phyloP scores from a whole-genome alignment of 1,139 yeast genomes.

The Suhomyces chickasaworum region DNA sequence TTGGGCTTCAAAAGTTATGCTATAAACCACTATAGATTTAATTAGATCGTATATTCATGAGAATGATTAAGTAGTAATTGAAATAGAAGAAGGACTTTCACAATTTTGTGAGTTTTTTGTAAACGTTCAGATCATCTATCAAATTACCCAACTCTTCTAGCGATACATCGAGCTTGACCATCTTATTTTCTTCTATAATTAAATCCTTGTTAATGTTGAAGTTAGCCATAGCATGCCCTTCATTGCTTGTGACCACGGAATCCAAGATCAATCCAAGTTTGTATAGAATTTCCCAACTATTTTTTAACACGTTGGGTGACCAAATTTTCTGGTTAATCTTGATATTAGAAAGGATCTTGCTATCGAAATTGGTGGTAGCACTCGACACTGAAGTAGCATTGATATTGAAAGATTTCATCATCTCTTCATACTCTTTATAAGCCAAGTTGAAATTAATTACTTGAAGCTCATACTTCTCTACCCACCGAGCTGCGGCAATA shows the following conservation, averaged over 20 bases:
- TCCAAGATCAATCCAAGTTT: conserved; percentile 42
- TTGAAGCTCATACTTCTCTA: conserved; percentile 58
- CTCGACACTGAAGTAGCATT: conserved; percentile 31
- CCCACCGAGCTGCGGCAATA: conserved; percentile 73
- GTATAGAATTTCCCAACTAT: conserved; percentile 56
- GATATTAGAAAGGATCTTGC: conserved; percentile 34
- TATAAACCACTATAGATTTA: no score
- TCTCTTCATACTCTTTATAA: conserved; percentile 69
- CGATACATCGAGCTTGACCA: conserved; percentile 51
- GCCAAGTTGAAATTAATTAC: conserved; percentile 73
- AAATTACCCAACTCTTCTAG: conserved; percentile 44
- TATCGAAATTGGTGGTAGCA: conserved; percentile 34
- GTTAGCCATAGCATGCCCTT: conserved; percentile 36
- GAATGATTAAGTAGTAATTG: not conserved
- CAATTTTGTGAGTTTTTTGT: conserved; percentile 36
- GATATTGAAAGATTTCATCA: conserved; percentile 51
- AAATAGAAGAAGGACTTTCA: conserved; percentile 10
- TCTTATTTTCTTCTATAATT: conserved; percentile 45
- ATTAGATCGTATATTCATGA: not conserved
- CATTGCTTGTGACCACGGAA: conserved; percentile 32
- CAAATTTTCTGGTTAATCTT: conserved; percentile 48
- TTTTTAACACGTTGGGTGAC: conserved; percentile 50
- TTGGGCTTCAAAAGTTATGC: no score
- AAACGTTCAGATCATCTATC: conserved; percentile 33
- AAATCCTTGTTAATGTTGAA: conserved; percentile 33